phyloP scores from a whole-genome alignment of 208 protist species.

The Naegleria gruberi region DNA sequence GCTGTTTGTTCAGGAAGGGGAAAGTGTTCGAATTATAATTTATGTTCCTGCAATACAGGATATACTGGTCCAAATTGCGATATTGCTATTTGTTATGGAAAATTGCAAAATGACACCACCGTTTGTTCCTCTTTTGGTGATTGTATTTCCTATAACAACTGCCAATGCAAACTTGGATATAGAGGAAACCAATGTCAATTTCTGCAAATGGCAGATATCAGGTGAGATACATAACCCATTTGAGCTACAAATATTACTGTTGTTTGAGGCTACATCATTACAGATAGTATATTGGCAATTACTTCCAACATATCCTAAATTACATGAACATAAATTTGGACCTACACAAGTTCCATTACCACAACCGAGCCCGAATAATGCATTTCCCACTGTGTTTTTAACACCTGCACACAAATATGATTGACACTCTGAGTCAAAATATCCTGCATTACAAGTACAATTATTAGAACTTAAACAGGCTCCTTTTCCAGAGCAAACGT shows the following conservation, averaged over 20 bases:
- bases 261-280: background rate
- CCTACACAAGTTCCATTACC: background rate
- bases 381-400: background rate
- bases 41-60: no score
- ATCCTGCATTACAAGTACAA: background rate
- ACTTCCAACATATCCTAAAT: background rate
- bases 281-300: background rate
- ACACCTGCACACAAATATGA: background rate
- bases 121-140: no score
- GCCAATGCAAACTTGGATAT: no score
- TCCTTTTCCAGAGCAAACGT: background rate
- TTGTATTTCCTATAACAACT: no score
- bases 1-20: no score
- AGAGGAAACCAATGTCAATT: no score
- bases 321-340: background rate
- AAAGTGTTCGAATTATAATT: no score
- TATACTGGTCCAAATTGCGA: no score
- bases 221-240: background rate
- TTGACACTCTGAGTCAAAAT: background rate
- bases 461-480: background rate
- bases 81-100: no score
- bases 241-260: background rate
- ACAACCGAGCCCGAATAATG: background rate
- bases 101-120: no score
- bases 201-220: background rate